Evolutionary conservation across 345 rosid genomes (phyloP).

Genomic region (Populus alba): DNA sequence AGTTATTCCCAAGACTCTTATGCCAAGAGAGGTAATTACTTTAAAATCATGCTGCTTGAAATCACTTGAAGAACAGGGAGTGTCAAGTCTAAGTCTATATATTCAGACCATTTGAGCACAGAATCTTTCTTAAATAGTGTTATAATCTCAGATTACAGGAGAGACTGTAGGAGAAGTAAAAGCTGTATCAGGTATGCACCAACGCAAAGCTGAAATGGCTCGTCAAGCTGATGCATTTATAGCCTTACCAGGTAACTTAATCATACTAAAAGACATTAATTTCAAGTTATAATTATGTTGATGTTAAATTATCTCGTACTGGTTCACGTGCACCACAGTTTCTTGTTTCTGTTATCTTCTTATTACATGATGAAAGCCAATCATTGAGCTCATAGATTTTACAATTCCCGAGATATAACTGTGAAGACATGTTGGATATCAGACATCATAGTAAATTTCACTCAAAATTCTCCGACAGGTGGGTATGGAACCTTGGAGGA

Average conservation of each 20-base stretch:
- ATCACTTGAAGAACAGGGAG: not conserved
- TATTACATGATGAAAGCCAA: not conserved
- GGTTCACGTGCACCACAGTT: not conserved
- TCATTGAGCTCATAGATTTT: not conserved
- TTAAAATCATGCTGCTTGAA: not conserved
- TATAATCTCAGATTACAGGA: slow-evolving; percentile 52
- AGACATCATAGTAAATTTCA: not conserved
- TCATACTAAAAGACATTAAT: not conserved
- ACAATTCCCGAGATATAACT: slow-evolving; percentile 7
- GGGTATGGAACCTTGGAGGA: slow-evolving; percentile 82
- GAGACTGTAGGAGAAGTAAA: slow-evolving; percentile 67
- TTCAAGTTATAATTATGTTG: not conserved
- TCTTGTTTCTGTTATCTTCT: not conserved
- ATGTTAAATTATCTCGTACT: not conserved
- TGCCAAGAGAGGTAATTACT: slow-evolving; percentile 32
- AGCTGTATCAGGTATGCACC: slow-evolving; percentile 75
- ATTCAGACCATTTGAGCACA: not conserved
- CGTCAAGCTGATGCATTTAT: slow-evolving; percentile 79
- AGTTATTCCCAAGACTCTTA: slow-evolving; percentile 31
- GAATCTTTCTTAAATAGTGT: not conserved
- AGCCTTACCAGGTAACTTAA: slow-evolving; percentile 55
- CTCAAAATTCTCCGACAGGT: slow-evolving; percentile 33
- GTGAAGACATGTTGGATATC: not conserved
- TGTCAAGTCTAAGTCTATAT: not conserved
- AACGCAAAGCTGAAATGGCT: slow-evolving; percentile 80